Evolutionary conservation across 768 basidiomycete genomes (phyloP).

Genomic region (Lentinula boryana): DNA sequence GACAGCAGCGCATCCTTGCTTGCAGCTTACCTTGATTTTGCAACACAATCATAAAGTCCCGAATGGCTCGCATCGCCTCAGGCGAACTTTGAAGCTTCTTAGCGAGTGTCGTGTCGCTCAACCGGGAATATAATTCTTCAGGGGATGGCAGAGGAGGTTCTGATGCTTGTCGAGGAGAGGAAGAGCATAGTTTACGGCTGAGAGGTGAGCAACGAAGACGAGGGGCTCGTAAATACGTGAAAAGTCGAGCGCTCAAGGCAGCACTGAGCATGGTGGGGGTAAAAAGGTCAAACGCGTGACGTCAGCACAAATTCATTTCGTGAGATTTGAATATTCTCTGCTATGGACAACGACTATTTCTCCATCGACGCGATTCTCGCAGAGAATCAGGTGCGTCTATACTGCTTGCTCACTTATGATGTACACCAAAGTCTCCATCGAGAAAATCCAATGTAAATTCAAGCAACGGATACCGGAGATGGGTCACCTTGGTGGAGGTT

Average conservation of each 20-base stretch:
- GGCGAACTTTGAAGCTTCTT: conserved; percentile 44
- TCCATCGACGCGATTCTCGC: conserved; percentile 88
- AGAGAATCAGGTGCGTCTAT: conserved; percentile 66
- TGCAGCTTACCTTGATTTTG: conserved; percentile 37
- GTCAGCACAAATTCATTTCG: neutral
- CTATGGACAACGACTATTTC: conserved; percentile 90
- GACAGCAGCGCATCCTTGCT: neutral
- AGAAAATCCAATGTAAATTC: conserved; percentile 96
- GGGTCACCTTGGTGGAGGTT: conserved; percentile 86
- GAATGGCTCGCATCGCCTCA: conserved; percentile 42
- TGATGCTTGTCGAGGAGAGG: conserved; percentile 17
- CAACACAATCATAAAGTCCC: conserved; percentile 37
- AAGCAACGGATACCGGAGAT: conserved; percentile 78
- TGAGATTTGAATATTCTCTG: neutral
- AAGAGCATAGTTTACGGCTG: neutral
- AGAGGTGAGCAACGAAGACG: neutral
- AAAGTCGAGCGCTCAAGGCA: neutral
- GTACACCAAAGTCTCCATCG: neutral
- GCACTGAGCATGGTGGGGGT: neutral
- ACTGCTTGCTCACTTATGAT: neutral
- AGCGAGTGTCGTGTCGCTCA: conserved; percentile 40
- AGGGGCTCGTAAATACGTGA: neutral
- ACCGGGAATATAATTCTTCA: conserved; percentile 28
- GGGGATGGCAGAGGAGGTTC: conserved; percentile 17
- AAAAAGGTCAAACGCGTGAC: neutral